Conservation (phyloP, 352 stramenopile species). For the Hyaloperonospora brassicae region DNA sequence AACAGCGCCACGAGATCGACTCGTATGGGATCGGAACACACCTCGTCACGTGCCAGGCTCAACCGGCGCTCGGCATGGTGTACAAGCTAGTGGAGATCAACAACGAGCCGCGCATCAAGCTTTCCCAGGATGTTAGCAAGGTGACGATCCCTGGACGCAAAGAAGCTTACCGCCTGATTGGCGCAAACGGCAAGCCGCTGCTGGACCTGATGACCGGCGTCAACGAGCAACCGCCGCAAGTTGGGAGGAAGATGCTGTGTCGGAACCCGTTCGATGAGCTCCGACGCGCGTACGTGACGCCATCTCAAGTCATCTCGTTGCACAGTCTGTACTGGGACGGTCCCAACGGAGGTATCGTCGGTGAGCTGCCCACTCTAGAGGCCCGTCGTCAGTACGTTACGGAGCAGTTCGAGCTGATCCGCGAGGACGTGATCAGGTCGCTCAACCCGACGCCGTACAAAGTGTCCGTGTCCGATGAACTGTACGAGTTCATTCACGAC, state of each 20-base stretch:
- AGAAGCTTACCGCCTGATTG: conserved; percentile 87
- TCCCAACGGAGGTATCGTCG: conserved; percentile 61
- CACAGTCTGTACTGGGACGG: conserved; percentile 89
- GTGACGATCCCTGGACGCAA: conserved; percentile 89
- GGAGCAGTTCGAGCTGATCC: conserved; percentile 88
- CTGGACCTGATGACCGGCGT: conserved; percentile 87
- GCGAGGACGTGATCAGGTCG: conserved; percentile 91
- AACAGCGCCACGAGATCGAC: conserved; percentile 93
- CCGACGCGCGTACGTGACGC: conserved; percentile 91
- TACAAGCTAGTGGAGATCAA: conserved; percentile 99
- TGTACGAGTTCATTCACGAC: conserved; percentile 93
- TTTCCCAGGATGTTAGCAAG: conserved; percentile 96
- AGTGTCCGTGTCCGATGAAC: conserved; percentile 81
- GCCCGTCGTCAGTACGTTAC: conserved; percentile 82
- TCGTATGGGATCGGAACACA: conserved; percentile 94
- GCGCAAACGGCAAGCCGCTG: conserved; percentile 79
- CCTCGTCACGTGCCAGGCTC: conserved; percentile 96
- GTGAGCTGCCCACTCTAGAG: conserved; percentile 58
- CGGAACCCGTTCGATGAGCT: conserved; percentile 94
- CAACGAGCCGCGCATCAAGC: conserved; percentile 93
- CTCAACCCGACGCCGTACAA: conserved; percentile 95
- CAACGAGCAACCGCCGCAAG: conserved; percentile 68
- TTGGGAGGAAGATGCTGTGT: conserved; percentile 88
- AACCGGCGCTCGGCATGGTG: conserved; percentile 97
- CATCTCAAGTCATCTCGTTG: conserved; percentile 83